Conservation (phyloP, 306 rosid species). For the Corylus heterophylla region DNA sequence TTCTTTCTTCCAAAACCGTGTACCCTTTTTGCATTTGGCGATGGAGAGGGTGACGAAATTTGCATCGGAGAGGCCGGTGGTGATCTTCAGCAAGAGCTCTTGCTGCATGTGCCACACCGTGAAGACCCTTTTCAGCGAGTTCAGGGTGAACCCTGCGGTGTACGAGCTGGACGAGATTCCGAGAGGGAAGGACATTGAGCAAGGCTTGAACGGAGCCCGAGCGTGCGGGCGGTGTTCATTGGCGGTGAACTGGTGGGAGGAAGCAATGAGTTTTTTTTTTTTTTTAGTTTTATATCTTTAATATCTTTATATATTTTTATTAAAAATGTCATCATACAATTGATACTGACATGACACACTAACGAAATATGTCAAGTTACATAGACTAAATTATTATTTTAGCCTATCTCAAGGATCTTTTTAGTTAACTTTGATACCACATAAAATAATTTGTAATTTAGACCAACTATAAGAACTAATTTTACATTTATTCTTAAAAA, state of each 20-base stretch:
- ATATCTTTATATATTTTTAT: too few relatives aligned
- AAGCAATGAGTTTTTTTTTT: conserved; percentile 47
- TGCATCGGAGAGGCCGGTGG: conserved; percentile 88
- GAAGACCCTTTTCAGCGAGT: conserved; percentile 73
- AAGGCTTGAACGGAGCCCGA: conserved; percentile 64
- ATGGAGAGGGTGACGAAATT: conserved; percentile 79
- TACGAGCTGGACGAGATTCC: conserved; percentile 86
- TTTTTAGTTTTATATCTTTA: too few relatives aligned
- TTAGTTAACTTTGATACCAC: too few relatives aligned
- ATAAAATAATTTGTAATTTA: too few relatives aligned
- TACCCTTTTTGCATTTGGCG: neutral
- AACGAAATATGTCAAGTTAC: too few relatives aligned
- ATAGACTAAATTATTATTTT: too few relatives aligned
- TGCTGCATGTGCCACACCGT: conserved; percentile 92
- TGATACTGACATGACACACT: too few relatives aligned
- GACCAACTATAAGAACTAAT: too few relatives aligned
- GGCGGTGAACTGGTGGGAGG: conserved; percentile 85
- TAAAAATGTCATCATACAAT: too few relatives aligned
- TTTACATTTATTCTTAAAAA: too few relatives aligned
- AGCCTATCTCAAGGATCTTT: too few relatives aligned
- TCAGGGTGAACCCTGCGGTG: conserved; percentile 84
- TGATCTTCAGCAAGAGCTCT: conserved; percentile 87
- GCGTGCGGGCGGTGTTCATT: conserved; percentile 85
- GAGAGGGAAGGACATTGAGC: conserved; percentile 79
- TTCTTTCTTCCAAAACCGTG: neutral